Conservation (phyloP, 2,329 filamentous ascomycete species). For the Aaosphaeria pasadenensis region DNA sequence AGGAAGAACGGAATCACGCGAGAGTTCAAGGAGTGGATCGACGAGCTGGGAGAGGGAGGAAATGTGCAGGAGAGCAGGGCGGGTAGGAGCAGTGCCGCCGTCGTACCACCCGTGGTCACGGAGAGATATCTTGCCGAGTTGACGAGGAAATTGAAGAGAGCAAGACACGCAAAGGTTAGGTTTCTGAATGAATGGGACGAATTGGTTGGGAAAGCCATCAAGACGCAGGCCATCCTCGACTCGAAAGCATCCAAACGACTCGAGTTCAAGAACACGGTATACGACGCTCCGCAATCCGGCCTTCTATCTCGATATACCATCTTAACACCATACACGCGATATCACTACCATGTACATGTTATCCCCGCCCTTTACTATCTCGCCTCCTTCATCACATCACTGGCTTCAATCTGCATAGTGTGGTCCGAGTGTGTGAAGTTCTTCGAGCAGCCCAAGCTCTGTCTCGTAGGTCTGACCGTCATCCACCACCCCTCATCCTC, state of each 20-base stretch:
- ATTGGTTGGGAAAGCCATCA: constrained; percentile 69
- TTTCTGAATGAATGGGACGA: constrained; percentile 85
- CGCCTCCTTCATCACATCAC: constrained; percentile 64
- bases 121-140: constrained; percentile 90
- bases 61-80: constrained; percentile 61
- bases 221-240: constrained; percentile 79
- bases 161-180: constrained; percentile 76
- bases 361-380: constrained; percentile 66
- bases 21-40: constrained; percentile 89
- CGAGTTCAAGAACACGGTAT: constrained; percentile 63
- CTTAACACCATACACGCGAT: constrained; percentile 78
- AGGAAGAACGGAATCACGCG: constrained; percentile 75
- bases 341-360: constrained; percentile 70
- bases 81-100: constrained; percentile 27
- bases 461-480: constrained; percentile 65
- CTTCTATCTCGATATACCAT: constrained; percentile 46
- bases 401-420: constrained; percentile 78
- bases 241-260: constrained; percentile 77
- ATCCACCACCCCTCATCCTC: constrained; percentile 72
- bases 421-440: constrained; percentile 93
- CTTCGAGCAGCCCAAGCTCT: constrained; percentile 68
- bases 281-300: constrained; percentile 50
- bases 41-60: constrained; percentile 80
- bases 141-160: constrained; percentile 75
- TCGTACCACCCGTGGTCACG: constrained; percentile 79